Percentiles rank a stretch among this genome's conserved stretches.
These are phyloP conservation scores for Phialocephala sp. DNA, from an alignment of 2,329 filamentous ascomycete species.

Conservation along the genomic window DNA sequence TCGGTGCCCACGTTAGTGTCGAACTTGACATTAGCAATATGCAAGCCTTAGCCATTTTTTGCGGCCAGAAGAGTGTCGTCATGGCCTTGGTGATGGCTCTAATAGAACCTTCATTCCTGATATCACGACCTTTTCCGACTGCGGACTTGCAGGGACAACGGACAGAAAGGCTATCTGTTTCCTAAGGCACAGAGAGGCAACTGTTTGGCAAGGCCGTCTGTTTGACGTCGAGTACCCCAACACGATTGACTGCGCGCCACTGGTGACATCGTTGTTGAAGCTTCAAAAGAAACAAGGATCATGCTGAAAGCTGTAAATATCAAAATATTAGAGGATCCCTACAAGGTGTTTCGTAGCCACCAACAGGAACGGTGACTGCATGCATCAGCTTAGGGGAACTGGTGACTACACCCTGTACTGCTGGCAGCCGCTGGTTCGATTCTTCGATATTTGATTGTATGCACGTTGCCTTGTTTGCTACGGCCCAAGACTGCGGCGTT, in stretches of 20 bases:
- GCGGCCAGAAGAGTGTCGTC: constrained; percentile 7
- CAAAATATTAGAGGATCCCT: constrained; percentile 17
- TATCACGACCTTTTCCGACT: neutral
- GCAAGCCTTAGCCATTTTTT: constrained; percentile 22
- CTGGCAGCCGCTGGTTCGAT: neutral
- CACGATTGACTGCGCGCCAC: constrained; percentile 1
- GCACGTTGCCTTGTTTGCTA: neutral
- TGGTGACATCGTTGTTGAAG: constrained; percentile 3
- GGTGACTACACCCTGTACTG: neutral
- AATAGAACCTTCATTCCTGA: neutral
- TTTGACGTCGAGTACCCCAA: neutral
- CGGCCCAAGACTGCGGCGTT: neutral
- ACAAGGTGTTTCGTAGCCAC: constrained; percentile 8
- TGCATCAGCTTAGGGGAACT: neutral
- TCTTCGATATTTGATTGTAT: neutral
- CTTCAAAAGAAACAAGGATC: constrained; percentile 14
- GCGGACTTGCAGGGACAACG: neutral
- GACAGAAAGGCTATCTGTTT: neutral
- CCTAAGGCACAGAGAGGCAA: neutral
- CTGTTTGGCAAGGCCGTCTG: constrained; percentile 1
- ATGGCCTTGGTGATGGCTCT: neutral
- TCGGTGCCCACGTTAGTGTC: constrained; percentile 16
- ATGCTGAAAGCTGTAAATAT: constrained; percentile 15
- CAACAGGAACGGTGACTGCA: neutral
- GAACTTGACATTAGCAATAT: constrained; percentile 24